A percentile compares a stretch with the other conserved stretches of the same genome.
Conservation (phyloP, 2,329 filamentous ascomycete species). For the Apiospora arundinis region DNA sequence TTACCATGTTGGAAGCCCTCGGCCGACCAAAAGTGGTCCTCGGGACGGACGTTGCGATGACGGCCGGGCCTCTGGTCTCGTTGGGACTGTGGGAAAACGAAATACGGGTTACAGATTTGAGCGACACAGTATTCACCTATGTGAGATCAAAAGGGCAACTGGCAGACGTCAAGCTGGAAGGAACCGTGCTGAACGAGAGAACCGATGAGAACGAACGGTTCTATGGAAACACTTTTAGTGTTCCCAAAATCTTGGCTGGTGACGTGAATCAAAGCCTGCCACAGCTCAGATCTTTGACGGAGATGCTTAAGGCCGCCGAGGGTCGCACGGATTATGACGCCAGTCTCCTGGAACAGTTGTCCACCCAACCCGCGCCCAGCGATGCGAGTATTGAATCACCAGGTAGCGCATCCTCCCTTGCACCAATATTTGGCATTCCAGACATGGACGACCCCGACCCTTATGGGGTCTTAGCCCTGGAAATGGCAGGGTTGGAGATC, state of each 20-base stretch:
- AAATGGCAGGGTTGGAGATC: slow-evolving; percentile 88
- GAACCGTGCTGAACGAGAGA: slow-evolving; percentile 63
- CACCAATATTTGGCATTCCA: slow-evolving; percentile 76
- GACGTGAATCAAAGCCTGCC: slow-evolving; percentile 61
- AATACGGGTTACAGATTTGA: slow-evolving; percentile 57
- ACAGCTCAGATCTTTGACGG: slow-evolving; percentile 68
- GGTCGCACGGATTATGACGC: slow-evolving; percentile 79
- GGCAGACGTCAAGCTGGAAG: slow-evolving; percentile 61
- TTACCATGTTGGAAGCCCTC: slow-evolving; percentile 83
- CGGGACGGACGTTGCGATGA: slow-evolving; percentile 79
- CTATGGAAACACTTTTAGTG: slow-evolving; percentile 56
- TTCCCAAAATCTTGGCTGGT: slow-evolving; percentile 64
- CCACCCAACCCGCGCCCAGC: slow-evolving; percentile 73
- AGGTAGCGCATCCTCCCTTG: slow-evolving; percentile 41
- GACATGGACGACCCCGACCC: slow-evolving; percentile 85
- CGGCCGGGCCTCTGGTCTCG: slow-evolving; percentile 74
- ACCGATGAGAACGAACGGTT: slow-evolving; percentile 67
- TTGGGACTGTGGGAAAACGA: slow-evolving; percentile 59
- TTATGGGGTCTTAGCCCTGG: slow-evolving; percentile 88
- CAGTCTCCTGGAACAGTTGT: slow-evolving; percentile 66
- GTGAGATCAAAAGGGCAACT: slow-evolving; percentile 63
- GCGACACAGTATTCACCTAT: slow-evolving; percentile 63
- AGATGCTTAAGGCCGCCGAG: slow-evolving; percentile 88
- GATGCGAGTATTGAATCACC: slow-evolving; percentile 68
- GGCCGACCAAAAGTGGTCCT: slow-evolving; percentile 80